Evolutionary conservation across 352 stramenopile genomes (phyloP).

Genomic region (Bremia lactucae): DNA sequence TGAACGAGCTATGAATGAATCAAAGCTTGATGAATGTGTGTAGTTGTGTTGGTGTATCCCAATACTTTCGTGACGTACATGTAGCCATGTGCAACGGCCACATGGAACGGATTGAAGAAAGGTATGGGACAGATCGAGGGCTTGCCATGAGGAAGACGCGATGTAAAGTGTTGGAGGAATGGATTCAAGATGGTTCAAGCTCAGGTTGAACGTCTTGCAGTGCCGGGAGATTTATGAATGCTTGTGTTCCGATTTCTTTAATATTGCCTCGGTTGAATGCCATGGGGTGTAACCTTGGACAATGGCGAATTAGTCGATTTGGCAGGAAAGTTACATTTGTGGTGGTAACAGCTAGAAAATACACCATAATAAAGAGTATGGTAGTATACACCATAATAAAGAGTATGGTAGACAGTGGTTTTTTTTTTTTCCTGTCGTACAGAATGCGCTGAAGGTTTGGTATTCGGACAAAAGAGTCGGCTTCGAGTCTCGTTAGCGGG

Average conservation of each 20-base stretch:
- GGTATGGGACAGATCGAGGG: conserved; percentile 46
- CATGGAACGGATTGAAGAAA: conserved; percentile 26
- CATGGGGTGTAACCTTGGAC: conserved; percentile 26
- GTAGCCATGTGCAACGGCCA: conserved; percentile 36
- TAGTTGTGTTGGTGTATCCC: background rate
- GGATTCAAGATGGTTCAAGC: conserved; percentile 34
- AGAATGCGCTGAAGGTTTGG: conserved; percentile 29
- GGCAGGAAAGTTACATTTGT: conserved; percentile 32
- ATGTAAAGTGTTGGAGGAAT: conserved; percentile 32
- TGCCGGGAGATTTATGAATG: conserved; percentile 36
- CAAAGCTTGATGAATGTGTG: conserved; percentile 1
- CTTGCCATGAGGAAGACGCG: conserved; percentile 38
- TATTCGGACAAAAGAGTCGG: conserved; percentile 36
- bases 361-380: background rate
- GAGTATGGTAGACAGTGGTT: too few species aligned
- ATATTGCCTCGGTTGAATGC: conserved; percentile 39
- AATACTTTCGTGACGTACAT: conserved; percentile 27
- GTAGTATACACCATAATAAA: background rate
- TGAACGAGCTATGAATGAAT: conserved; percentile 34
- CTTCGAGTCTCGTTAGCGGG: conserved; percentile 34
- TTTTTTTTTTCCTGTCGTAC: too few species aligned
- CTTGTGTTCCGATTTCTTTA: conserved; percentile 29
- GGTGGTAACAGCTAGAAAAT: conserved; percentile 8
- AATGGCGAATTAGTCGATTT: conserved; percentile 21
- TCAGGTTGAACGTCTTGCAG: conserved; percentile 49